Percentiles rank a stretch among this genome's conserved stretches.
Evolutionary conservation across 208 protist species (phyloP).

Genomic region (Acanthamoeba royreba): DNA sequence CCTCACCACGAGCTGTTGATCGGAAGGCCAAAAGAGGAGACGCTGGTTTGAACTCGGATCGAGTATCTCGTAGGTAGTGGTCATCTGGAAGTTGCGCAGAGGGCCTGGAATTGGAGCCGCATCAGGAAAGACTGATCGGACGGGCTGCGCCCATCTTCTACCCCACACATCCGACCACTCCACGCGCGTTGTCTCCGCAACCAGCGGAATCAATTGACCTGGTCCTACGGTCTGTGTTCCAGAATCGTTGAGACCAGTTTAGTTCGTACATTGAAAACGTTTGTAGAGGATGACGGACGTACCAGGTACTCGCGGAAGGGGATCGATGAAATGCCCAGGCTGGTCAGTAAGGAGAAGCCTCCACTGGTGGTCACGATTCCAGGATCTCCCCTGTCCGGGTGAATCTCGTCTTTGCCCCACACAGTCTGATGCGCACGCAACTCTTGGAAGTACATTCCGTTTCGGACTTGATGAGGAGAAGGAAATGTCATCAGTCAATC

Average conservation of each 20-base stretch:
- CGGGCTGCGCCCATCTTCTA: slow-evolving; percentile 41
- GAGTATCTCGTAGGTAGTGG: slow-evolving; percentile 55
- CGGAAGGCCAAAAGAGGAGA: slow-evolving; percentile 15
- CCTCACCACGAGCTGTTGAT: slow-evolving; percentile 18
- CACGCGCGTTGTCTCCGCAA: too few species aligned
- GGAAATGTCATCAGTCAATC: too few species aligned
- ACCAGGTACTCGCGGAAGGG: slow-evolving; percentile 51
- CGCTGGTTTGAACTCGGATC: background rate
- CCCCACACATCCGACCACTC: slow-evolving; percentile 58
- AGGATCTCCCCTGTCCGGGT: background rate
- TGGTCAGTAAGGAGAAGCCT: background rate
- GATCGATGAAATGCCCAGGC: slow-evolving; percentile 50
- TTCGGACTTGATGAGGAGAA: too few species aligned
- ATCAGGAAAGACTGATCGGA: slow-evolving; percentile 51
- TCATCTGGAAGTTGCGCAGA: slow-evolving; percentile 62
- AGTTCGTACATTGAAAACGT: too few species aligned
- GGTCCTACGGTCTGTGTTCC: too few species aligned
- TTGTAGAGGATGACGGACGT: too few species aligned
- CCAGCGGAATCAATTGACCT: too few species aligned
- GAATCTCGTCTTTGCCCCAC: slow-evolving; percentile 50
- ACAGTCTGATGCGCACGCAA: slow-evolving; percentile 9
- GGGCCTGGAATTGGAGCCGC: slow-evolving; percentile 45
- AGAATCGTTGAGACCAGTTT: background rate
- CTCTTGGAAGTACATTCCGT: slow-evolving; percentile 53
- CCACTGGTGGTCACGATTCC: background rate